Base-by-base conservation (phyloP, 495 filamentous ascomycete genomes). In the Tuber magnatum region DNA sequence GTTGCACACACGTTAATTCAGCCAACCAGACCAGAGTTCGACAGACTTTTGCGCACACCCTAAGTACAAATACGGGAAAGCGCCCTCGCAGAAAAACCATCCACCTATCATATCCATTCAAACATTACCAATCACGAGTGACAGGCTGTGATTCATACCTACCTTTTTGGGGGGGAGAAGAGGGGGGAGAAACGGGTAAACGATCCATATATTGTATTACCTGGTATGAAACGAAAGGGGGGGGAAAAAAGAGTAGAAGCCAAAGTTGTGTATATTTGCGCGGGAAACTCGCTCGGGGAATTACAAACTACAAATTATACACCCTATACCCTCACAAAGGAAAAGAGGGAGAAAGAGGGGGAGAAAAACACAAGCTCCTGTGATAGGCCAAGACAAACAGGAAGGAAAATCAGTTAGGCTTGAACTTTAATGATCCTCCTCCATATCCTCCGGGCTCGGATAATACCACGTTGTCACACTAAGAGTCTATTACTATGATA, bases 381-480 rank as follows among this genome's bases (percentile, higher is more conserved):
- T 22, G 24, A 51, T 51, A n/a, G n/a, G 22, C 46, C 6, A 24
- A n/a, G 46, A 24, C 46, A 22, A 48, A 18, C 6, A 48, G 20
- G 18, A 48, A 22, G 48, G 12, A 16, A 12, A 7, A 24, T 51
- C 44, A 48, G 6, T 48, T 12, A 51, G n/a, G 48, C 24, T 10
- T n/a, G n/a, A n/a, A 9, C 7, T 12, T n/a, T 51, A 51, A 24
- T 51, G 48, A 3, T 3, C 48, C 48, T n/a, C 48, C 48, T 51
- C 48, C 24, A 7, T 24, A 3, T 8, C 7, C 8, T 8, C 24
- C 22, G 48, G 48, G 48, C 10, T 51, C 48, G 90, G 90, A 78
- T 88, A 91, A 81, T 88, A 90, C 77, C 84, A 88, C 3, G 90
- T 89, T 10, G 86, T 86, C 0, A 91, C 87, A 22, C 77, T 80